phyloP scores from a whole-genome alignment of 2,329 filamentous ascomycete species.

The Coniochaeta sp. region DNA sequence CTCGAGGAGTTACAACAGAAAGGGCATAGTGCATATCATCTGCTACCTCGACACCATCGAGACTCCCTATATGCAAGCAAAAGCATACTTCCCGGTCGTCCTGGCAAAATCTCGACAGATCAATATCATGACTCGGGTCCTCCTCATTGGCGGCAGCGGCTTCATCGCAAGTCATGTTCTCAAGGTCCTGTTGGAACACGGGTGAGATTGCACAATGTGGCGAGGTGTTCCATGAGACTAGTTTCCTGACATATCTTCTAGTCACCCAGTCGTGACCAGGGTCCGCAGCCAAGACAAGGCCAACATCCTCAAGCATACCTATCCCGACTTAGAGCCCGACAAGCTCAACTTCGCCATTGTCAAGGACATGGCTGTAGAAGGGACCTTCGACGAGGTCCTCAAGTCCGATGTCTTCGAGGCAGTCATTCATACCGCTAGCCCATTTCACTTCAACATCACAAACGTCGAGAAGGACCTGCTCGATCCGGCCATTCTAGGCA shows the following conservation, averaged over 20 bases:
- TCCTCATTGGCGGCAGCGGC: constrained; percentile 30
- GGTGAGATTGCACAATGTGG: constrained; percentile 14
- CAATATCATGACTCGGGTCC: too few species aligned
- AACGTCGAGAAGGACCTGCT: constrained; percentile 33
- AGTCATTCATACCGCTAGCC: constrained; percentile 63
- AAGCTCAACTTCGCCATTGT: constrained; percentile 46
- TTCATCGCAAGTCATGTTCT: constrained; percentile 42
- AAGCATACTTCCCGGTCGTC: too few species aligned
- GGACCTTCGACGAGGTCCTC: constrained; percentile 52
- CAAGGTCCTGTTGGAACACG: constrained; percentile 29
- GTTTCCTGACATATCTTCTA: constrained; percentile 15
- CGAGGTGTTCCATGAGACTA: constrained; percentile 6
- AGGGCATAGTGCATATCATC: too few species aligned
- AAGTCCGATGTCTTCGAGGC: constrained; percentile 50
- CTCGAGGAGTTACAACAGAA: too few species aligned
- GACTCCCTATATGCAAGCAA: too few species aligned
- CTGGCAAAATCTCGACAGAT: too few species aligned
- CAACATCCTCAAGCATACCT: constrained; percentile 29
- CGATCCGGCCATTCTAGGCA: constrained; percentile 42
- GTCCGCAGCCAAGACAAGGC: constrained; percentile 34
- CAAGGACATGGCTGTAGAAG: constrained; percentile 61
- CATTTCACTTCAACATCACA: constrained; percentile 61
- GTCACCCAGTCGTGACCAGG: constrained; percentile 30
- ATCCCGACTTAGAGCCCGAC: constrained; percentile 30
- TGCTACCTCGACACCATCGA: too few species aligned